phyloP scores from a whole-genome alignment of 768 basidiomycete species.

The Russula sp. region DNA sequence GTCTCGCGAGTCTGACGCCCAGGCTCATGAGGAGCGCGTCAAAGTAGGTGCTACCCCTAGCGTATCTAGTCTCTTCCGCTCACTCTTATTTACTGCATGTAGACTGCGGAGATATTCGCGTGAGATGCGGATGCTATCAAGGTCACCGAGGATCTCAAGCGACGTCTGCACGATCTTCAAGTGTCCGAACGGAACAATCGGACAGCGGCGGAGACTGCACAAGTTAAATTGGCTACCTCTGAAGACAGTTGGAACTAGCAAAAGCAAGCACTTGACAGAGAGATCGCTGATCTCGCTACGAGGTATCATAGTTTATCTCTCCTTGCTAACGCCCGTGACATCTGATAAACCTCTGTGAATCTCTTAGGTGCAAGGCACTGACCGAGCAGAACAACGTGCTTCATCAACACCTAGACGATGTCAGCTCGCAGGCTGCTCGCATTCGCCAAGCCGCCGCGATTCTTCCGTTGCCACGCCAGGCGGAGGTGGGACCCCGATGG shows the following conservation, averaged over 20 bases:
- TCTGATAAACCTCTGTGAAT: neutral
- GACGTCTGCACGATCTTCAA: slow-evolving; percentile 51
- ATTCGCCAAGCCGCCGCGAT: slow-evolving; percentile 64
- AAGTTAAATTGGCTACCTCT: slow-evolving; percentile 62
- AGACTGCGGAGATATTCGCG: slow-evolving; percentile 69
- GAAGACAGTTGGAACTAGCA: slow-evolving; percentile 80
- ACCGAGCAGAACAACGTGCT: slow-evolving; percentile 68
- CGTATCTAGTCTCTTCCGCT: neutral
- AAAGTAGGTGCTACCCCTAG: slow-evolving; percentile 39
- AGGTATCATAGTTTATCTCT: slow-evolving; percentile 41
- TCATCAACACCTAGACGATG: slow-evolving; percentile 79
- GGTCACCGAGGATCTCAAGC: slow-evolving; percentile 54
- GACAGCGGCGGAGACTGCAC: slow-evolving; percentile 64
- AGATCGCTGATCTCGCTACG: slow-evolving; percentile 61
- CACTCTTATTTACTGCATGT: slow-evolving; percentile 22
- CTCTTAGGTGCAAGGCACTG: slow-evolving; percentile 61
- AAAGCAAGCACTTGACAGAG: slow-evolving; percentile 70
- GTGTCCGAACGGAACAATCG: slow-evolving; percentile 50
- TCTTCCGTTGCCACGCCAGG: slow-evolving; percentile 36
- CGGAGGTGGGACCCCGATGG: slow-evolving; percentile 47
- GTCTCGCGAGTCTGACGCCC: slow-evolving; percentile 60
- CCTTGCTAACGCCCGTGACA: neutral
- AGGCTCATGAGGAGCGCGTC: slow-evolving; percentile 59
- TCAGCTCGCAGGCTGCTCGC: slow-evolving; percentile 75
- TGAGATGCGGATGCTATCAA: slow-evolving; percentile 85